phyloP scores from a whole-genome alignment of 2,329 filamentous ascomycete genomes.

The Aspergillus pseudoterreus region DNA sequence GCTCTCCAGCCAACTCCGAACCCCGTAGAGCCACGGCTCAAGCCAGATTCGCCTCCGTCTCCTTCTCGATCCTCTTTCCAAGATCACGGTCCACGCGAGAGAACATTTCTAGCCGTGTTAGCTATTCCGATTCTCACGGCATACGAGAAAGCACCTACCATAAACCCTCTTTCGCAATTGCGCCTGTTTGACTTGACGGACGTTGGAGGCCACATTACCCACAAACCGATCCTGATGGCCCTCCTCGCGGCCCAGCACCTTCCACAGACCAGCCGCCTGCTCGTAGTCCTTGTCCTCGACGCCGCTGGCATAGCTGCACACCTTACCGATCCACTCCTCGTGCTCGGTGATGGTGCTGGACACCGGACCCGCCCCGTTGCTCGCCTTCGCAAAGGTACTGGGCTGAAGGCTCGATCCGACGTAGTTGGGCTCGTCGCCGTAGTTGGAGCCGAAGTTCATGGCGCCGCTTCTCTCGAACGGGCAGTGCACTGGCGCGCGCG shows the following conservation, averaged over 20 bases:
- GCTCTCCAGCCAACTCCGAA: no score
- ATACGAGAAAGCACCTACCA: slow-evolving; percentile 15
- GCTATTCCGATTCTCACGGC: not conserved
- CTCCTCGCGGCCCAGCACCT: slow-evolving; percentile 26
- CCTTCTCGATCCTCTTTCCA: slow-evolving; percentile 1
- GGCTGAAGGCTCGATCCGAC: slow-evolving; percentile 27
- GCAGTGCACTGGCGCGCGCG: slow-evolving; percentile 37
- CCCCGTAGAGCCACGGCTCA: not conserved
- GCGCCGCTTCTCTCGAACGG: slow-evolving; percentile 49
- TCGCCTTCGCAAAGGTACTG: slow-evolving; percentile 11
- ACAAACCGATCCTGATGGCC: slow-evolving; percentile 32
- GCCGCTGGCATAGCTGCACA: slow-evolving; percentile 16
- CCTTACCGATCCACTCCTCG: slow-evolving; percentile 27
- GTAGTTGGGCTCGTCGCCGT: slow-evolving; percentile 59
- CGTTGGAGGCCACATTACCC: slow-evolving; percentile 21
- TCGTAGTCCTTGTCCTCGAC: slow-evolving; percentile 27
- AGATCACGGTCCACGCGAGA: slow-evolving; percentile 1
- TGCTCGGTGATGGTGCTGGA: slow-evolving; percentile 19
- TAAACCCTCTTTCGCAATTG: slow-evolving; percentile 25
- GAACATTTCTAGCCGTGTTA: slow-evolving; percentile 2
- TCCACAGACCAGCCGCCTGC: slow-evolving; percentile 29
- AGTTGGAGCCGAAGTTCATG: slow-evolving; percentile 48
- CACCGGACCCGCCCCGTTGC: slow-evolving; percentile 12
- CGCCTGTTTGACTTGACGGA: slow-evolving; percentile 12
- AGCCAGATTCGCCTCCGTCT: slow-evolving; percentile 1